These are phyloP conservation scores for Castanopsis chinensis DNA, from an alignment of 306 rosid genomes.

Conservation along the genomic window DNA sequence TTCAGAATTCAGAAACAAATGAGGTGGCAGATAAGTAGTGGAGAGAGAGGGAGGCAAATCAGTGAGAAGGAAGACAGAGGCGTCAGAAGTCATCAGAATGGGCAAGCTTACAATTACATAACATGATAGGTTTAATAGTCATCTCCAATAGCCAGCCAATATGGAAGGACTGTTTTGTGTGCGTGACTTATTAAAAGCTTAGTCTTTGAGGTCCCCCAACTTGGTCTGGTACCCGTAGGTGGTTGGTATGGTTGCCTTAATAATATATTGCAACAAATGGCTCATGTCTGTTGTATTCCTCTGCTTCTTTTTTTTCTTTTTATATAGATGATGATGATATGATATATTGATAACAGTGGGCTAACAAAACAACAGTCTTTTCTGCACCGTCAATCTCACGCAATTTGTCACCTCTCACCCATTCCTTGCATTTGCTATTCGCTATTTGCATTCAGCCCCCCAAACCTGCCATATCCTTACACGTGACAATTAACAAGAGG, in stretches of 20 bases:
- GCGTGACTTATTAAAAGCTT: slow-evolving; percentile 27
- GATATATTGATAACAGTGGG: slow-evolving; percentile 44
- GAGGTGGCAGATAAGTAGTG: slow-evolving; percentile 14
- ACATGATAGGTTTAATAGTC: slow-evolving; percentile 17
- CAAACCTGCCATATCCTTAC: slow-evolving; percentile 1
- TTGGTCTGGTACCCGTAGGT: slow-evolving; percentile 12
- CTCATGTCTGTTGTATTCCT: slow-evolving; percentile 12
- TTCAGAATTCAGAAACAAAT: background rate
- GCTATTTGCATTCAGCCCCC: slow-evolving; percentile 24
- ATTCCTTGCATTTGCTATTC: slow-evolving; percentile 16
- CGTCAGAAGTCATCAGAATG: slow-evolving; percentile 29
- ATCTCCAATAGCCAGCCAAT: slow-evolving; percentile 29
- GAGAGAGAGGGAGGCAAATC: background rate
- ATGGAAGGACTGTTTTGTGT: slow-evolving; percentile 29
- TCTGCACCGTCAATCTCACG: slow-evolving; percentile 43
- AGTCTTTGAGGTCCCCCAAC: slow-evolving; percentile 19
- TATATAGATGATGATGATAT: too few relatives aligned
- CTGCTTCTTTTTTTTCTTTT: slow-evolving; percentile 4
- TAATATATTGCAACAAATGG: slow-evolving; percentile 11
- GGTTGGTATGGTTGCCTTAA: slow-evolving; percentile 6
- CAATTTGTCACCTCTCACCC: slow-evolving; percentile 31
- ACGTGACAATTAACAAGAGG: slow-evolving; percentile 15
- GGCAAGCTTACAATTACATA: background rate
- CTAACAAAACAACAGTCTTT: slow-evolving; percentile 19
- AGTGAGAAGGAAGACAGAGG: slow-evolving; percentile 3